Conservation (phyloP, 169 alveolate species). For the Amoebophrya sp. region DNA sequence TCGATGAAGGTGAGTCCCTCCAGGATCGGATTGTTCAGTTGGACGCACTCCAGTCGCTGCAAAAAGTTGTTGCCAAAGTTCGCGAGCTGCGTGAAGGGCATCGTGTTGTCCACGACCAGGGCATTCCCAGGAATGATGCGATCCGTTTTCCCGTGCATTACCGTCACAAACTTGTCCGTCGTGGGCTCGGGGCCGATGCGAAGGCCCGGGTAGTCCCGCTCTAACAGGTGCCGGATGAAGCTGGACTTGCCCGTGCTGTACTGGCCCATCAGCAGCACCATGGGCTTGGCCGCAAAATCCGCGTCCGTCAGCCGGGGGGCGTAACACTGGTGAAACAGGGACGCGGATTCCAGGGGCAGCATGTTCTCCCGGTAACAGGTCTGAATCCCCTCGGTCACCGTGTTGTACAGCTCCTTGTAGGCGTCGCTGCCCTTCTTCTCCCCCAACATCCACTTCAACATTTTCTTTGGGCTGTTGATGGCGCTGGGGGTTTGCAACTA, state of each 20-base stretch:
- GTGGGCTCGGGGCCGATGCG: slow-evolving; percentile 75
- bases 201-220: slow-evolving; percentile 52
- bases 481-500: too few species aligned
- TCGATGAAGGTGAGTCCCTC: slow-evolving; percentile 62
- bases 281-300: slow-evolving; percentile 60
- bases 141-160: slow-evolving; percentile 54
- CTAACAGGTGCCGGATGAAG: slow-evolving; percentile 43
- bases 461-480: neutral
- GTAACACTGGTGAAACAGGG: slow-evolving; percentile 54
- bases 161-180: slow-evolving; percentile 65
- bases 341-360: slow-evolving; percentile 49
- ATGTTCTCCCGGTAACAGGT: neutral
- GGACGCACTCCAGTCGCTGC: slow-evolving; percentile 56
- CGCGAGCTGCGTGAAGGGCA: slow-evolving; percentile 64
- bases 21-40: slow-evolving; percentile 38
- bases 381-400: neutral
- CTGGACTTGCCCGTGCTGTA: slow-evolving; percentile 61
- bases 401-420: neutral
- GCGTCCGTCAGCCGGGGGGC: slow-evolving; percentile 58
- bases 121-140: slow-evolving; percentile 66
- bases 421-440: neutral
- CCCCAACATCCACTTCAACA: neutral
- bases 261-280: slow-evolving; percentile 62
- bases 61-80: slow-evolving; percentile 64
- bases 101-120: slow-evolving; percentile 61